Evolutionary conservation across 2,329 filamentous ascomycete genomes (phyloP), one percentile per base, ranked within the genome.

Genomic region (Diplodia intermedia): DNA sequence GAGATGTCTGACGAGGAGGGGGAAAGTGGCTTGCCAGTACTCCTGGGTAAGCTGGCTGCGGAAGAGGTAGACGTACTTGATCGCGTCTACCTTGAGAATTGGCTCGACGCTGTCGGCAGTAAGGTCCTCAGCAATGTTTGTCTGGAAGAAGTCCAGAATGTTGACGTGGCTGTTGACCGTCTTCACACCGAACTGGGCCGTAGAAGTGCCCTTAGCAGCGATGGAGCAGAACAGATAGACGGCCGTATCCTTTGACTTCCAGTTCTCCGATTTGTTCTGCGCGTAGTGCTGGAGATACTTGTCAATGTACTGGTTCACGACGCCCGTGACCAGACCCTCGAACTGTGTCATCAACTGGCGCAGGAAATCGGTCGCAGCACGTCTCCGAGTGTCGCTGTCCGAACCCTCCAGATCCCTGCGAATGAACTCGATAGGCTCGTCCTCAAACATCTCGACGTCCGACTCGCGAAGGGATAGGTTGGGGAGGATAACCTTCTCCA

Each of bases 371-470:
- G 94, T 98, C 0, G 96, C 94, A 50, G 95, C 94, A 75, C 95
- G 88, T 72, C 95, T 86, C 75, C 95, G 86, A 1, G 95, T 99
- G 77, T 98, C 95, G 66, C 91, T 96, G 79, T 99, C 95, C 1
- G 95, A 97, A 7, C 95, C 95, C 79, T 99, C 95, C 57, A 99
- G 84, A 79, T 99, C 95, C 74, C 93, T 88, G 71, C 95, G 88
- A 75, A 99, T 99, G 77, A 97, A 99, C 79, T 99, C 95, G 72
- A 99, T 99, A 0, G 95, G 95, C 82, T 99, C 96, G 77, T 99
- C 96, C 77, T 99, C 95, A 73, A 99, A 98, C 72, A 97, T 86
- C 78, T 99, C 95, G 66, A 97, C 87, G 72, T 99, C 96, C 0
- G 94, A 95, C 75, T 97, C 95, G 72, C 96, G 89, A 69, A 99